phyloP scores from a whole-genome alignment of 768 basidiomycete genomes.

The Arthromyces matolae region DNA sequence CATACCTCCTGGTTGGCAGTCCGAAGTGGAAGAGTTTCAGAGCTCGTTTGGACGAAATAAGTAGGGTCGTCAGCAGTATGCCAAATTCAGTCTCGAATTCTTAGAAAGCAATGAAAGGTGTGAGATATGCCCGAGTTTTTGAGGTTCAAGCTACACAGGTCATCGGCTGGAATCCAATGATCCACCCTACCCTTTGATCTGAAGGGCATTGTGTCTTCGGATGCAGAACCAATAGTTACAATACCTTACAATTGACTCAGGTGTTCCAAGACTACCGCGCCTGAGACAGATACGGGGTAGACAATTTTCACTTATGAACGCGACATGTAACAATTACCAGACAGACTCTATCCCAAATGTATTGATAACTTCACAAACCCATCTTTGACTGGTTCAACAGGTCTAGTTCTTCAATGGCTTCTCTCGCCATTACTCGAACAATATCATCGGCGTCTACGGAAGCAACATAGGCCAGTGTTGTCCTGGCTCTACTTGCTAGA shows the following conservation, averaged over 20 bases:
- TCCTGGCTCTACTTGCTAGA: slow-evolving; percentile 46
- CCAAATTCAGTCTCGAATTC: slow-evolving; percentile 21
- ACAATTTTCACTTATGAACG: slow-evolving; percentile 36
- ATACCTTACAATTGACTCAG: slow-evolving; percentile 83
- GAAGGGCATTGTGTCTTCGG: slow-evolving; percentile 12
- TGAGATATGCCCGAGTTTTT: not conserved
- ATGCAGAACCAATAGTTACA: slow-evolving; percentile 52
- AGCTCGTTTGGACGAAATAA: slow-evolving; percentile 71
- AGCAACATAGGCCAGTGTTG: slow-evolving; percentile 66
- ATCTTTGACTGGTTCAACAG: slow-evolving; percentile 46
- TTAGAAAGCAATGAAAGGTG: slow-evolving; percentile 4
- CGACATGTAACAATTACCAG: no score
- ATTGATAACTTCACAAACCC: slow-evolving; percentile 34
- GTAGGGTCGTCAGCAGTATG: slow-evolving; percentile 49
- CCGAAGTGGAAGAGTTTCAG: slow-evolving; percentile 69
- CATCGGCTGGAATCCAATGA: slow-evolving; percentile 12
- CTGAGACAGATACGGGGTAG: slow-evolving; percentile 95
- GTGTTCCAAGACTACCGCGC: slow-evolving; percentile 53
- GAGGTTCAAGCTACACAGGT: slow-evolving; percentile 24
- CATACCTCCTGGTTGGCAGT: slow-evolving; percentile 57
- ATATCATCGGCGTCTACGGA: slow-evolving; percentile 69
- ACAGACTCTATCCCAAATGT: no score
- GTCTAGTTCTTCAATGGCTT: slow-evolving; percentile 53
- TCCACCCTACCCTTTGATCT: slow-evolving; percentile 21
- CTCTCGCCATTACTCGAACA: slow-evolving; percentile 73